Percentiles rank a stretch among this genome's conserved stretches.
Evolutionary conservation across 345 rosid genomes (phyloP).

Genomic region (Balakata baccata): DNA sequence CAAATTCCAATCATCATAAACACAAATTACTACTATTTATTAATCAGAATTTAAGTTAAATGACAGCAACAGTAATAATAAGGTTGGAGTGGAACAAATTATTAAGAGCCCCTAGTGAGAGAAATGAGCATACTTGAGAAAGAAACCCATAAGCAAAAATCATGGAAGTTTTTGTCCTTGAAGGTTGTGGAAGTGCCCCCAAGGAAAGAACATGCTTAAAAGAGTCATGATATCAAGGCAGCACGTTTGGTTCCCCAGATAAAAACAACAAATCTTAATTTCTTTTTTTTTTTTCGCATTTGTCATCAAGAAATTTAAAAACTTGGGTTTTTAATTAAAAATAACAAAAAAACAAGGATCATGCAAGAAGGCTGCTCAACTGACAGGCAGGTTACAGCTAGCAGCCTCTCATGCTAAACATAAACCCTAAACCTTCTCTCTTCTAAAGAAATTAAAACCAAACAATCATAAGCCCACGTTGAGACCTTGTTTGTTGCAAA

Average conservation of each 20-base stretch:
- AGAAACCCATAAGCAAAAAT: slow-evolving; percentile 33
- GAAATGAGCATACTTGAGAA: neutral
- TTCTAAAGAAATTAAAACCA: slow-evolving; percentile 6
- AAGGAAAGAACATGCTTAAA: slow-evolving; percentile 30
- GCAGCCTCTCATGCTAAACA: slow-evolving; percentile 53
- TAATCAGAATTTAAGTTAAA: neutral
- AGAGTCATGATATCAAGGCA: slow-evolving; percentile 46
- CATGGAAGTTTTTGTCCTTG: slow-evolving; percentile 20
- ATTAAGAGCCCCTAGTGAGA: neutral
- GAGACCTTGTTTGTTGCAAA: slow-evolving; percentile 37
- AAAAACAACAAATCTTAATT: slow-evolving; percentile 7
- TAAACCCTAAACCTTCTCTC: slow-evolving; percentile 49
- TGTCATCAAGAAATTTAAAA: neutral
- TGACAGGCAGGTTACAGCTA: slow-evolving; percentile 95
- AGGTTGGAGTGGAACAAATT: slow-evolving; percentile 16
- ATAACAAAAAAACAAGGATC: slow-evolving; percentile 38
- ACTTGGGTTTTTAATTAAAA: slow-evolving; percentile 5
- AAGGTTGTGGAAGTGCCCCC: slow-evolving; percentile 25
- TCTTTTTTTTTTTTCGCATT: neutral
- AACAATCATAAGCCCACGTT: slow-evolving; percentile 50
- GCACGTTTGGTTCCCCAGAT: slow-evolving; percentile 58
- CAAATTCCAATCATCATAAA: slow-evolving; percentile 24
- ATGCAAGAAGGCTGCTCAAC: slow-evolving; percentile 92
- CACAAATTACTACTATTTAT: neutral
- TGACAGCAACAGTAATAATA: slow-evolving; percentile 13